These are phyloP conservation scores for Phtheirospermum japonicum DNA, from an alignment of 257 asterid species.

Conservation along the genomic window DNA sequence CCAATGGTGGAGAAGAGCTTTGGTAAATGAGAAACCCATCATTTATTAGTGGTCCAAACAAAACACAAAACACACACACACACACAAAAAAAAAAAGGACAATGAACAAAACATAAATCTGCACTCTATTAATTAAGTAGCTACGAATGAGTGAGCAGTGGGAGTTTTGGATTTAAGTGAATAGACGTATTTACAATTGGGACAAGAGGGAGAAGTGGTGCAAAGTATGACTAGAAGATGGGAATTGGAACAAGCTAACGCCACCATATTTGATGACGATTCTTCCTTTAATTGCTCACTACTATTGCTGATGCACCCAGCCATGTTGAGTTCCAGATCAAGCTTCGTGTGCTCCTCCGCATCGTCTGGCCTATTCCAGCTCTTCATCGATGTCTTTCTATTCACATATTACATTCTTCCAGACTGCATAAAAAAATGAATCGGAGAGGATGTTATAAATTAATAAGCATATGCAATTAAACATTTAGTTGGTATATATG, in stretches of 20 bases:
- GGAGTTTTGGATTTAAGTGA: conserved; percentile 31
- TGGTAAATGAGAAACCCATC: too few relatives aligned
- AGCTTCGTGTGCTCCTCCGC: conserved; percentile 38
- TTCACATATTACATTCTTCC: conserved; percentile 58
- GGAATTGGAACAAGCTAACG: conserved; percentile 57
- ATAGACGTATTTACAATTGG: conserved; percentile 63
- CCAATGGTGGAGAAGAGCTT: too few relatives aligned
- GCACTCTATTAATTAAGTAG: too few relatives aligned
- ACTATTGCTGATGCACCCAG: conserved; percentile 18
- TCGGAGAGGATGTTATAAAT: too few relatives aligned
- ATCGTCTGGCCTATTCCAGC: conserved; percentile 49
- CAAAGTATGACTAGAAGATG: conserved; percentile 57
- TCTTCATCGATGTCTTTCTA: conserved; percentile 41
- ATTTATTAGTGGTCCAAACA: too few relatives aligned
- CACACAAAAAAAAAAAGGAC: too few relatives aligned
- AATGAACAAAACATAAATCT: too few relatives aligned
- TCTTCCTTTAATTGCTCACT: conserved; percentile 11
- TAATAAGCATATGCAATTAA: too few relatives aligned
- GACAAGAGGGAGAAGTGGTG: conserved; percentile 51
- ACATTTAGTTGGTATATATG: too few relatives aligned
- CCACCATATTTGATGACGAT: conserved; percentile 41
- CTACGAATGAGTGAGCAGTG: too few relatives aligned
- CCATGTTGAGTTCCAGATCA: conserved; percentile 51
- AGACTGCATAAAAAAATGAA: conserved; percentile 29
- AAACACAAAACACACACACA: too few relatives aligned